These are phyloP conservation scores for Yarrowia alimentaria DNA, from an alignment of 805 yeast genomes.

Conservation along the genomic window DNA sequence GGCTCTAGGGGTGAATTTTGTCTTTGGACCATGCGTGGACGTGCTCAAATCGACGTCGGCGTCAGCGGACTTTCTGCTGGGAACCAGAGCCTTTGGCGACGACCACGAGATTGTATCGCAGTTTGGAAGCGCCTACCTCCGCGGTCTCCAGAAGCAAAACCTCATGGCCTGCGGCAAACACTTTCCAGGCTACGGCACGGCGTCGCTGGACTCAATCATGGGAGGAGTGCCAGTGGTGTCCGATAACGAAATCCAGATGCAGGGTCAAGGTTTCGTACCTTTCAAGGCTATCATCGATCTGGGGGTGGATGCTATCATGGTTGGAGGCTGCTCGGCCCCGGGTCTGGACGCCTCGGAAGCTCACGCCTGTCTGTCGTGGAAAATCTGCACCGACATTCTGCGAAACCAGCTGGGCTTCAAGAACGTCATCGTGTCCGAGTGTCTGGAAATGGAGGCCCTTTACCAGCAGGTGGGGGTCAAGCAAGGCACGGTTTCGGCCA, in stretches of 20 bases:
- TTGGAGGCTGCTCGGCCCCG: slow-evolving; percentile 66
- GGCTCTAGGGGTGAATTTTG: slow-evolving; percentile 55
- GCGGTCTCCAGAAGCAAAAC: slow-evolving; percentile 56
- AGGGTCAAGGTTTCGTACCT: slow-evolving; percentile 9
- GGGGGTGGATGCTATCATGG: slow-evolving; percentile 38
- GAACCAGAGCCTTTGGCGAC: slow-evolving; percentile 9
- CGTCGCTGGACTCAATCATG: slow-evolving; percentile 54
- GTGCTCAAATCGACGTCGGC: slow-evolving; percentile 50
- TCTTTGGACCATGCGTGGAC: slow-evolving; percentile 62
- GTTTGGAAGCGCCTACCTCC: slow-evolving; percentile 50
- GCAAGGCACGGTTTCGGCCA: slow-evolving; percentile 62
- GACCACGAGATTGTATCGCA: slow-evolving; percentile 6
- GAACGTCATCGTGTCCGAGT: slow-evolving; percentile 59
- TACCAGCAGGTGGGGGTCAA: slow-evolving; percentile 63
- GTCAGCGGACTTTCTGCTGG: slow-evolving; percentile 49
- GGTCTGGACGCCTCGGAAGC: slow-evolving; percentile 58
- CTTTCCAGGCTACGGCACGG: slow-evolving; percentile 66
- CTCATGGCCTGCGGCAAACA: slow-evolving; percentile 58
- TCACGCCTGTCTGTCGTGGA: slow-evolving; percentile 61
- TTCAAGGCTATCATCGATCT: slow-evolving; percentile 3
- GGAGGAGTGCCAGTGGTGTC: slow-evolving; percentile 56
- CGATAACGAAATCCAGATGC: slow-evolving; percentile 12
- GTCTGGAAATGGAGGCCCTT: slow-evolving; percentile 61
- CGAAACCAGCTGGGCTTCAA: slow-evolving; percentile 52
- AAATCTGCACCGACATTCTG: slow-evolving; percentile 50